Evolutionary conservation across 2,329 filamentous ascomycete species (phyloP), one percentile per base, ranked within the genome.

Genomic region (Talaromyces sp.): DNA sequence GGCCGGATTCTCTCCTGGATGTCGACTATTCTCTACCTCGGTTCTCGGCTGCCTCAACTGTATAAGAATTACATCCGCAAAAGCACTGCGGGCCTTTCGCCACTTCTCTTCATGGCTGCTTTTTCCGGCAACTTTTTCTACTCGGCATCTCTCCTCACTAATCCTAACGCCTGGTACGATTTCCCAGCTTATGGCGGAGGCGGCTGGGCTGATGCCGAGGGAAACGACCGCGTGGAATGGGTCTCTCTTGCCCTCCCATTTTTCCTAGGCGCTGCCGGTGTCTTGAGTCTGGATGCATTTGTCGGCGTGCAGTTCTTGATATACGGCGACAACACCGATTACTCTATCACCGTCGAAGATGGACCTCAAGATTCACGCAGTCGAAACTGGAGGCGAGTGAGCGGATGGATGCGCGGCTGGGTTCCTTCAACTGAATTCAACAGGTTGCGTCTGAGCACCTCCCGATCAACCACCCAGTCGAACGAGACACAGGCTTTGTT

Each of bases 51-150:
- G 58, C 86, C 86, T 0, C 86, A 89, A 68, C 80, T 89, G 41
- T 84, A 85, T 76, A 86, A 87, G 67, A 89, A 89, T 73, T 83
- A 84, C 69, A 67, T 76, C 56, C 84, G 86, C 55, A 83, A 84
- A 68, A 87, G 84, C 50, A 88, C 86, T 11, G 79, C 85, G 1
- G 86, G 86, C 3, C 81, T 89, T 9, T 85, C 81, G 0, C 85
- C 86, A 0, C 74, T 84, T 0, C 80, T 89, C 55, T 89, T 89
- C 74, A 76, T 83, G 43, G 86, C 86, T 5, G 86, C 86, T 3
- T 89, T 89, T 70, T 83, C 82, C 67, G 86, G 86, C 2, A 89
- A 89, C 67, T 74, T 87, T 49, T 88, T 88, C 76, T 89, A 89
- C 75, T 86, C 84, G 10, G 72, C 77, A 29, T 87, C 85, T 0